Percentiles rank a stretch among this genome's conserved stretches.
These are phyloP conservation scores for Penicillium goetzii DNA, from an alignment of 495 filamentous ascomycete genomes.

Conservation along the genomic window DNA sequence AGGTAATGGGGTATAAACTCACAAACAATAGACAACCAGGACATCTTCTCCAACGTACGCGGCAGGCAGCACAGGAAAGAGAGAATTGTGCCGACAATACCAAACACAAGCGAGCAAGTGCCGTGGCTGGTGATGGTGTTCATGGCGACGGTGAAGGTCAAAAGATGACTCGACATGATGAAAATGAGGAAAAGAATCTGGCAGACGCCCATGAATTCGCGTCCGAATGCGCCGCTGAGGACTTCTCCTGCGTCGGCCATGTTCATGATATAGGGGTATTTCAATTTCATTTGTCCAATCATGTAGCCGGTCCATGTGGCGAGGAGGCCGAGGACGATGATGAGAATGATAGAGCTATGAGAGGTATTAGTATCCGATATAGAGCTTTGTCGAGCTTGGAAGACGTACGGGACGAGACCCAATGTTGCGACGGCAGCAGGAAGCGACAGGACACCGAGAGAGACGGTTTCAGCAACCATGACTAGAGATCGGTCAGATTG, in stretches of 20 bases:
- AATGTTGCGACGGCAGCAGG: slow-evolving; percentile 66
- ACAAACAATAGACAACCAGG: slow-evolving; percentile 67
- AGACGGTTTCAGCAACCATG: slow-evolving; percentile 75
- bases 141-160: slow-evolving; percentile 78
- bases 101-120: slow-evolving; percentile 72
- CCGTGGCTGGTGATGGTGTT: slow-evolving; percentile 67
- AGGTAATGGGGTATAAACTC: slow-evolving; percentile 10
- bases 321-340: slow-evolving; percentile 66
- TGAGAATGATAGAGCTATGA: slow-evolving; percentile 61
- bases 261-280: slow-evolving; percentile 70
- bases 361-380: slow-evolving; percentile 4
- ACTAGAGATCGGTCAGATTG: slow-evolving; percentile 34
- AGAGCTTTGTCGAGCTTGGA: not conserved
- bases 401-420: slow-evolving; percentile 59
- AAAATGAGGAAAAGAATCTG: slow-evolving; percentile 73
- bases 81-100: slow-evolving; percentile 65
- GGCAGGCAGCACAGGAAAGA: slow-evolving; percentile 69
- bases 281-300: slow-evolving; percentile 76
- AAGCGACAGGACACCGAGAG: slow-evolving; percentile 69
- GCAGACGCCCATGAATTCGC: slow-evolving; percentile 64
- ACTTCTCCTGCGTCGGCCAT: slow-evolving; percentile 74
- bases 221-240: slow-evolving; percentile 63
- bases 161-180: slow-evolving; percentile 75
- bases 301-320: slow-evolving; percentile 80
- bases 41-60: slow-evolving; percentile 64